Evolutionary conservation across 192 early-diverging fungal species (phyloP).

Genomic region (Umbelopsis ramanniana): DNA sequence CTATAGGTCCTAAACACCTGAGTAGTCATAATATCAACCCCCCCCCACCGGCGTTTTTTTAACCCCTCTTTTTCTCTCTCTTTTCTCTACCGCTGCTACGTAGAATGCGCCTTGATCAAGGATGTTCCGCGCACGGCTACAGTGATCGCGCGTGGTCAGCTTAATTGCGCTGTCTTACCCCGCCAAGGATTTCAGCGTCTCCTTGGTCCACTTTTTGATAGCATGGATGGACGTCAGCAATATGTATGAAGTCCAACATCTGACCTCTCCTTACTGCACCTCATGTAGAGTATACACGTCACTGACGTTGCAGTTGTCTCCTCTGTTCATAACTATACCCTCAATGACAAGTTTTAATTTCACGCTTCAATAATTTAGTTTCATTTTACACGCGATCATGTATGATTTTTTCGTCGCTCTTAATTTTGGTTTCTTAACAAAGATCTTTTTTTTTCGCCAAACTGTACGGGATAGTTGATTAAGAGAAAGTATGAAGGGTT

Average conservation of each 20-base stretch:
- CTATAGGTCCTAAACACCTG: neutral
- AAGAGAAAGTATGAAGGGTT: too few species aligned
- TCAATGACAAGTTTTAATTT: neutral
- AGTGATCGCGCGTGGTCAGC: constrained; percentile 58
- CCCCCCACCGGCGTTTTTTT: neutral
- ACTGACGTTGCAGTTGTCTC: neutral
- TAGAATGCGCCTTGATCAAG: constrained; percentile 69
- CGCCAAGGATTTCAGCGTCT: constrained; percentile 72
- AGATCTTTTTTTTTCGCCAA: too few species aligned
- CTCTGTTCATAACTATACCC: neutral
- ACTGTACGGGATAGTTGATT: too few species aligned
- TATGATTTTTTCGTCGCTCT: too few species aligned
- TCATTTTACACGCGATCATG: too few species aligned
- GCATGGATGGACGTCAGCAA: neutral
- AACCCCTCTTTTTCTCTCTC: constrained; percentile 18
- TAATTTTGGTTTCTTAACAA: too few species aligned
- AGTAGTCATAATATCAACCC: constrained; percentile 14
- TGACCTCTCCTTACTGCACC: constrained; percentile 4
- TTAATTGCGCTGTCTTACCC: constrained; percentile 66
- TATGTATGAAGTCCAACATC: neutral
- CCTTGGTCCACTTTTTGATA: constrained; percentile 51
- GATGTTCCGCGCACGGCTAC: constrained; percentile 68
- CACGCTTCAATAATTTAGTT: too few species aligned
- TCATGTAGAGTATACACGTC: neutral
- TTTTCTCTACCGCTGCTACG: neutral